Evolutionary conservation across 306 rosid species (phyloP).

Genomic region (Rosa lucieae): DNA sequence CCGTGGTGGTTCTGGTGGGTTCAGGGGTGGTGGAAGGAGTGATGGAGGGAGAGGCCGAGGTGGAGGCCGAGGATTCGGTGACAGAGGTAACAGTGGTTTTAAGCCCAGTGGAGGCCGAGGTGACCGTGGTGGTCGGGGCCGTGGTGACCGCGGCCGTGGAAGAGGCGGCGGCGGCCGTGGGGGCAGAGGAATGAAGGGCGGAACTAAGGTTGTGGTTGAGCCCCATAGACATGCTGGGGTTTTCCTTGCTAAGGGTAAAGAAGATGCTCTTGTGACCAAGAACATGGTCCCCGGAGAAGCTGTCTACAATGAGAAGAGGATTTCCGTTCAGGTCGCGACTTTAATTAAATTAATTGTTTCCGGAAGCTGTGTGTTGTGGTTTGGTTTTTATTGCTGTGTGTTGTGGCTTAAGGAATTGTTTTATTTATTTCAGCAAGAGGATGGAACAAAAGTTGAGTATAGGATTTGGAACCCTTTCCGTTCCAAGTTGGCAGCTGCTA

Average conservation of each 20-base stretch:
- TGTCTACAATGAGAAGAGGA: slow-evolving; percentile 84
- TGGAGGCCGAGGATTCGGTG: slow-evolving; percentile 39
- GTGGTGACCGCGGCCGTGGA: slow-evolving; percentile 25
- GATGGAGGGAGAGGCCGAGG: slow-evolving; percentile 35
- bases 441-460: slow-evolving; percentile 75
- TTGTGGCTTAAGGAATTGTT: not conserved
- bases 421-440: slow-evolving; percentile 56
- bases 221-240: slow-evolving; percentile 80
- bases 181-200: slow-evolving; percentile 51
- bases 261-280: slow-evolving; percentile 90
- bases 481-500: slow-evolving; percentile 89
- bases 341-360: too few relatives aligned
- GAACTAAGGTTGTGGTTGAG: slow-evolving; percentile 44
- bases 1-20: slow-evolving; percentile 48
- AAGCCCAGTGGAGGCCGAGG: slow-evolving; percentile 23
- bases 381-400: not conserved
- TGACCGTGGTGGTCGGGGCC: slow-evolving; percentile 27
- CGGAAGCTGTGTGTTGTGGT: not conserved
- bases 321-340: slow-evolving; percentile 68
- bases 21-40: slow-evolving; percentile 44
- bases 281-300: slow-evolving; percentile 89
- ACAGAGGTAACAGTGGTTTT: slow-evolving; percentile 28
- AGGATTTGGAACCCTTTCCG: slow-evolving; percentile 95
- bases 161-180: slow-evolving; percentile 22
- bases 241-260: slow-evolving; percentile 85